Percentiles rank a stretch among this genome's conserved stretches.
phyloP scores from a whole-genome alignment of 2,329 filamentous ascomycete genomes.

The Colletotrichum camelliae region DNA sequence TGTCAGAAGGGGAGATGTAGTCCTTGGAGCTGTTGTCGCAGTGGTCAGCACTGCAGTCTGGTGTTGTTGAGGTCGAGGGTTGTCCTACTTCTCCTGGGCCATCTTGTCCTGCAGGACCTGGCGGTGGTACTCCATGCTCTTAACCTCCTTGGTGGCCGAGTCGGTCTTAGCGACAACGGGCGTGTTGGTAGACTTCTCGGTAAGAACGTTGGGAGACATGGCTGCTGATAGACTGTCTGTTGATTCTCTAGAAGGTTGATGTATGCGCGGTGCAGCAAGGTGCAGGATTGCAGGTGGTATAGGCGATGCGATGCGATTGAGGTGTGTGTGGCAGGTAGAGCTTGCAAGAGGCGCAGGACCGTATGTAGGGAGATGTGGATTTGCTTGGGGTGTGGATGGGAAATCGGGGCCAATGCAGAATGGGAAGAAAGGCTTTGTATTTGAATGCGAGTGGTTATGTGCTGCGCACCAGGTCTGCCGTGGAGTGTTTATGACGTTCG shows the following conservation, averaged over 20 bases:
- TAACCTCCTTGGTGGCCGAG: slow-evolving; percentile 52
- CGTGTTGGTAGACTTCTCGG: slow-evolving; percentile 70
- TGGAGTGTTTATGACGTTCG: slow-evolving; percentile 21
- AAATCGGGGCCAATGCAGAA: neutral
- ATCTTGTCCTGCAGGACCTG: slow-evolving; percentile 77
- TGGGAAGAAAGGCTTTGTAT: slow-evolving; percentile 21
- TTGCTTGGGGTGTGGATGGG: neutral
- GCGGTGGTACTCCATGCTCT: slow-evolving; percentile 80
- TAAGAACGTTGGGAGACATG: slow-evolving; percentile 68
- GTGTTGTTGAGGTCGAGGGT: neutral
- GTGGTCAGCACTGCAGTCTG: slow-evolving; percentile 11
- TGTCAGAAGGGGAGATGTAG: slow-evolving; percentile 86
- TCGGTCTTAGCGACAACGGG: slow-evolving; percentile 38
- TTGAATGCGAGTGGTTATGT: neutral
- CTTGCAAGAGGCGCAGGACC: neutral
- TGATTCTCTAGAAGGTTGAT: neutral
- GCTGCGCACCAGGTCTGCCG: slow-evolving; percentile 1
- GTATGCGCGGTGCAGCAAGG: neutral
- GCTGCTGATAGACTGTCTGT: slow-evolving; percentile 13
- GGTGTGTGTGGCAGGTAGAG: neutral
- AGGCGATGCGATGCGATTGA: neutral
- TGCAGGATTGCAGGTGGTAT: neutral
- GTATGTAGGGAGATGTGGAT: neutral
- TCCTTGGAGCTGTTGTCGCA: slow-evolving; percentile 43
- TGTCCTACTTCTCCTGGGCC: slow-evolving; percentile 64